Evolutionary conservation across 1,284 basidiomycete genomes (phyloP).

Genomic region (Ustilago sp.): DNA sequence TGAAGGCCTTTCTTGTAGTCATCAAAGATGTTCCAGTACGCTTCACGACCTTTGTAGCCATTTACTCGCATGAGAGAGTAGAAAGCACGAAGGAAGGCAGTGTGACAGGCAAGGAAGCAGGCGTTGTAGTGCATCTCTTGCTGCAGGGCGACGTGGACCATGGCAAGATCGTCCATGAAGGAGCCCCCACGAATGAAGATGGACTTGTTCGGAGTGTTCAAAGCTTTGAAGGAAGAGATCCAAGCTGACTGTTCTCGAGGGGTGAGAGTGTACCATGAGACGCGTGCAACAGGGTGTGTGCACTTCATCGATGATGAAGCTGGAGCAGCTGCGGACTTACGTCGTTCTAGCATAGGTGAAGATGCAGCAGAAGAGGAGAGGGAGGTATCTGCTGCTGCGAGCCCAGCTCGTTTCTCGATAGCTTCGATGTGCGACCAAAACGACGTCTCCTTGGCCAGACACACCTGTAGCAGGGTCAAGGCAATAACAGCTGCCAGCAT

Average conservation of each 20-base stretch:
- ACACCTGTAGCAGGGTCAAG: neutral
- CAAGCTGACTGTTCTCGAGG: slow-evolving; percentile 15
- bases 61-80: slow-evolving; percentile 32
- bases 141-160: slow-evolving; percentile 41
- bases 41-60: slow-evolving; percentile 34
- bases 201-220: slow-evolving; percentile 14
- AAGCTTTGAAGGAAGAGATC: slow-evolving; percentile 12
- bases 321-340: neutral
- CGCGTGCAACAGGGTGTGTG: slow-evolving; percentile 29
- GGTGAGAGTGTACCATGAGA: slow-evolving; percentile 35
- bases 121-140: slow-evolving; percentile 47
- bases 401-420: slow-evolving; percentile 12
- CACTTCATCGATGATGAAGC: slow-evolving; percentile 25
- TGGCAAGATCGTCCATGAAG: slow-evolving; percentile 37
- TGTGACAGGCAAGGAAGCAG: slow-evolving; percentile 36
- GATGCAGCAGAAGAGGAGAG: neutral
- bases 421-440: slow-evolving; percentile 24
- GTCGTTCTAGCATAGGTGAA: neutral
- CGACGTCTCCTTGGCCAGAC: slow-evolving; percentile 11
- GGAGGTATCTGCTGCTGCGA: neutral
- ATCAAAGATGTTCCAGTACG: slow-evolving; percentile 36
- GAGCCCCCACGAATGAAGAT: slow-evolving; percentile 33
- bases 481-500: neutral
- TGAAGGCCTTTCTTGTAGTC: slow-evolving; percentile 20
- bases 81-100: slow-evolving; percentile 34